Evolutionary conservation across 2,329 filamentous ascomycete genomes (phyloP).

Genomic region (Stachybotrys echinatus): DNA sequence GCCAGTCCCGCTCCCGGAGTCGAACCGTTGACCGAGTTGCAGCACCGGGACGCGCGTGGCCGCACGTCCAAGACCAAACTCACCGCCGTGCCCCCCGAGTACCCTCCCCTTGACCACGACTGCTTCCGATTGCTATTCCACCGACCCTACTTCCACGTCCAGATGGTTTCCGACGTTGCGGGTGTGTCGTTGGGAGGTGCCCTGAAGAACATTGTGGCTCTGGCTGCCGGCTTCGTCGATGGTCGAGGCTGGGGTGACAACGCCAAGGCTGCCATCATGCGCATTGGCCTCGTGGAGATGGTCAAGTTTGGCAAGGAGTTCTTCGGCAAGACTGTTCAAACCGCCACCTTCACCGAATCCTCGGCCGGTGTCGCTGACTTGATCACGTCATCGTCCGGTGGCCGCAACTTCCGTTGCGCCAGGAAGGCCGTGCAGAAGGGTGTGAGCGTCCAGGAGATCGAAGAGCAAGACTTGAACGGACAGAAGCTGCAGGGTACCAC

Average conservation of each 20-base stretch:
- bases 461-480: constrained; percentile 85
- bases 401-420: constrained; percentile 90
- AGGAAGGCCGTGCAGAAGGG: constrained; percentile 79
- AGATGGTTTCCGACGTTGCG: constrained; percentile 90
- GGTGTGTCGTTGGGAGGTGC: constrained; percentile 93
- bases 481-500: constrained; percentile 95
- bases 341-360: constrained; percentile 92
- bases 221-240: constrained; percentile 92
- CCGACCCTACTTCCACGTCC: constrained; percentile 95
- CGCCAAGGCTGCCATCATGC: constrained; percentile 97
- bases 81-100: constrained; percentile 71
- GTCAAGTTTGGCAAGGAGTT: constrained; percentile 93
- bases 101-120: constrained; percentile 79
- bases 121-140: constrained; percentile 86
- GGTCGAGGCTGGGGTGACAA: constrained; percentile 98
- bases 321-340: constrained; percentile 75
- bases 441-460: constrained; percentile 78
- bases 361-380: constrained; percentile 92
- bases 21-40: constrained; percentile 37
- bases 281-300: constrained; percentile 92
- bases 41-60: constrained; percentile 66
- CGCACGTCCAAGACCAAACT: constrained; percentile 64
- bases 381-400: constrained; percentile 88
- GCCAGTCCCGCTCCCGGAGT: constrained; percentile 42
- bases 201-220: constrained; percentile 92